Percentiles rank a stretch among this genome's conserved stretches.
phyloP scores from a whole-genome alignment of 2,329 filamentous ascomycete genomes.

The Cryphonectria naterciae region DNA sequence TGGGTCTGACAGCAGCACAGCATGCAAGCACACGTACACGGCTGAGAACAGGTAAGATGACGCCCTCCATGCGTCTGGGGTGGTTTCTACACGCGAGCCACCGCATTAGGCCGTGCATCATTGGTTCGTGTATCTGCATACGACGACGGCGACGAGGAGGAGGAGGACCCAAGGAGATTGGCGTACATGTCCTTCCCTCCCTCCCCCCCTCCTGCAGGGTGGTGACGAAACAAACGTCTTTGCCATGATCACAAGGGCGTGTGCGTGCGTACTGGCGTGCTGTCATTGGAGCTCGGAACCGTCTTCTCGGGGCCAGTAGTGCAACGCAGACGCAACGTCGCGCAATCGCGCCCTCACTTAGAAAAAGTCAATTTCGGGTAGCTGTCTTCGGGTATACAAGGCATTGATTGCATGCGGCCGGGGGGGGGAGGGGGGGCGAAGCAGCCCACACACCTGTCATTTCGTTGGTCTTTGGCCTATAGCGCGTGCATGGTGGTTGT shows the following conservation, averaged over 20 bases:
- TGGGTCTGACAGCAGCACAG: conserved; percentile 1
- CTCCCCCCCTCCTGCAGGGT: not conserved
- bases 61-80: not conserved
- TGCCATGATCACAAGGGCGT: conserved; percentile 21
- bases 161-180: not conserved
- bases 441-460: not conserved
- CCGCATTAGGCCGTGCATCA: not conserved
- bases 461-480: not conserved
- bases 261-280: not conserved
- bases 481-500: not conserved
- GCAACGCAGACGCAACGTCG: not conserved
- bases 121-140: not conserved
- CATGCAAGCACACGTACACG: not conserved
- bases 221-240: conserved; percentile 13
- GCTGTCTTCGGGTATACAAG: not conserved
- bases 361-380: conserved; percentile 2
- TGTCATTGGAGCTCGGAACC: conserved; percentile 23
- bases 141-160: not conserved
- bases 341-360: not conserved
- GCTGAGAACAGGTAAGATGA: not conserved
- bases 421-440: not conserved
- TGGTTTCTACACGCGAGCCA: not conserved
- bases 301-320: conserved; percentile 8
- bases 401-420: conserved; percentile 13
- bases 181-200: conserved; percentile 6